Evolutionary conservation across 2,329 filamentous ascomycete species (phyloP).

Genomic region (Fusarium sp.): DNA sequence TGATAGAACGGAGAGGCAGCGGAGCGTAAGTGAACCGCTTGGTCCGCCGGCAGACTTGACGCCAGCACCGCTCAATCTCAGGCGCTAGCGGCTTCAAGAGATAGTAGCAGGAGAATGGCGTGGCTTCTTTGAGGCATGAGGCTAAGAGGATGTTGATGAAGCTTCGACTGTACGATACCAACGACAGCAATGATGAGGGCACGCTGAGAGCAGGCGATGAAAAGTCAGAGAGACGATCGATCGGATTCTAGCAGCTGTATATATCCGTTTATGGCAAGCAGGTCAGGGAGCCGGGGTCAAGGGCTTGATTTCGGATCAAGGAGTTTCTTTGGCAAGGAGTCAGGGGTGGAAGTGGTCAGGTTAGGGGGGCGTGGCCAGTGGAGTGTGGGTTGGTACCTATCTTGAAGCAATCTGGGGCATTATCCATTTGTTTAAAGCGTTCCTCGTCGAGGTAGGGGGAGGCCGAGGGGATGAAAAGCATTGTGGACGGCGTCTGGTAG

Average conservation of each 20-base stretch:
- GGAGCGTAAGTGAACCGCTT: constrained; percentile 59
- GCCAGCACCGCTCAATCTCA: constrained; percentile 48
- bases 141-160: constrained; percentile 4
- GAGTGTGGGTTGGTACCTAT: constrained; percentile 13
- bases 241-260: constrained; percentile 22
- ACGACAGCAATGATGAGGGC: constrained; percentile 29
- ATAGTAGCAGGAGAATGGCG: background rate
- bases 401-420: constrained; percentile 4
- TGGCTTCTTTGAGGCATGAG: background rate
- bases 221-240: constrained; percentile 1
- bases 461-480: constrained; percentile 5
- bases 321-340: constrained; percentile 29
- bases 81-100: constrained; percentile 34
- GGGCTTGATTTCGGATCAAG: constrained; percentile 21
- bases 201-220: background rate
- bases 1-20: constrained; percentile 65
- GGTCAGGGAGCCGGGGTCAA: constrained; percentile 13
- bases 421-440: constrained; percentile 1
- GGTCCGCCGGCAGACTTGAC: constrained; percentile 48
- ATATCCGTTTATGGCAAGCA: constrained; percentile 18
- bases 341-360: background rate
- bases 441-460: background rate
- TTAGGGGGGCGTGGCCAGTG: constrained; percentile 7
- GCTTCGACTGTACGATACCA: constrained; percentile 34
- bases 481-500: background rate